These are phyloP conservation scores for Hordeum pubiflorum DNA, from an alignment of 202 grass and related monocot genomes.

Conservation along the genomic window DNA sequence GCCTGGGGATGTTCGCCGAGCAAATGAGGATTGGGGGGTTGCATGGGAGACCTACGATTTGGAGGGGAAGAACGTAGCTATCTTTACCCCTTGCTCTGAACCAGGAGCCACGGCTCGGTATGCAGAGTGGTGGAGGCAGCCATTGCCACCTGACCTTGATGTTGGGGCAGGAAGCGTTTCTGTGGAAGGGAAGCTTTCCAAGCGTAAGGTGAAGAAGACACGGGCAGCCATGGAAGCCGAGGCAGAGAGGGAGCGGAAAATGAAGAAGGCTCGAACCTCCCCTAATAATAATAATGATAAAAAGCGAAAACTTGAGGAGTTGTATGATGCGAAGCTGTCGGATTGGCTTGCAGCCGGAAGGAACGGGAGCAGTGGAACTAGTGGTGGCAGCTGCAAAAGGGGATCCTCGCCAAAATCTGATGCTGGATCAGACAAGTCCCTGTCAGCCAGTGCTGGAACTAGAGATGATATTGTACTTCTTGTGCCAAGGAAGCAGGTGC, in stretches of 20 bases:
- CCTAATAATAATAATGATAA: slow-evolving; percentile 37
- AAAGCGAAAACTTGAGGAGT: slow-evolving; percentile 59
- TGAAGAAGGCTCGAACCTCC: slow-evolving; percentile 45
- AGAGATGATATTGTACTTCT: slow-evolving; percentile 34
- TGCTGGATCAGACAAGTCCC: slow-evolving; percentile 5
- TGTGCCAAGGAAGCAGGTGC: slow-evolving; percentile 22
- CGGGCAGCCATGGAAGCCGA: slow-evolving; percentile 39
- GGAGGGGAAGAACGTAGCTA: slow-evolving; percentile 45
- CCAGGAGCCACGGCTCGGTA: slow-evolving; percentile 48
- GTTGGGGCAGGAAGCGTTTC: not conserved
- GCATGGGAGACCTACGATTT: slow-evolving; percentile 74
- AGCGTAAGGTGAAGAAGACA: slow-evolving; percentile 40
- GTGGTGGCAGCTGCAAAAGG: slow-evolving; percentile 18
- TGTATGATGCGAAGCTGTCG: slow-evolving; percentile 50
- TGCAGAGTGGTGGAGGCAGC: slow-evolving; percentile 65
- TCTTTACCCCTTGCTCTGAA: slow-evolving; percentile 61
- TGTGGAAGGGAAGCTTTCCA: slow-evolving; percentile 24
- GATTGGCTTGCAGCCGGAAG: slow-evolving; percentile 33
- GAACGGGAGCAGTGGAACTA: slow-evolving; percentile 15
- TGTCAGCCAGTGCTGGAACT: slow-evolving; percentile 27
- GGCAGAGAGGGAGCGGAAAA: slow-evolving; percentile 50
- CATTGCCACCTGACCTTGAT: slow-evolving; percentile 32
- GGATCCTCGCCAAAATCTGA: slow-evolving; percentile 25
- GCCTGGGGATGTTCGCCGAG: slow-evolving; percentile 44
- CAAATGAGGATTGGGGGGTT: slow-evolving; percentile 44